A percentile compares a stretch with the other conserved stretches of the same genome.
Evolutionary conservation across 2,329 filamentous ascomycete species (phyloP).

Genomic region (Neonectria magnoliae): DNA sequence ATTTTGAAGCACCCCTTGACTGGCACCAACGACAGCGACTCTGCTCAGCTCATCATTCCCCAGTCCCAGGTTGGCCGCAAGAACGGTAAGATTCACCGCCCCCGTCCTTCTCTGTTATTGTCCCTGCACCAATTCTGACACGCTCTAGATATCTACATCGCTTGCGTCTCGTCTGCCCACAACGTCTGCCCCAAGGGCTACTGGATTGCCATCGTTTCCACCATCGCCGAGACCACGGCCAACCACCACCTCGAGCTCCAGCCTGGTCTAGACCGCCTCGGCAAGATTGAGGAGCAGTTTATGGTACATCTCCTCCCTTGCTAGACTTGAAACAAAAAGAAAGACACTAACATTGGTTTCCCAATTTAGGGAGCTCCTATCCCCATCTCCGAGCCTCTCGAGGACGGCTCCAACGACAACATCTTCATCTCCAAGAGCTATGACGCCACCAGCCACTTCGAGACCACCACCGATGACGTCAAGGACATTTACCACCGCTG

Average conservation of each 20-base stretch:
- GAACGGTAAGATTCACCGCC: constrained; percentile 73
- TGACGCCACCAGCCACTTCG: constrained; percentile 97
- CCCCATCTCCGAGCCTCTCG: constrained; percentile 90
- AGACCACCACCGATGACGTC: constrained; percentile 91
- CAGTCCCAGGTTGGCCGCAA: constrained; percentile 97
- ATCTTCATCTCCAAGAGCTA: constrained; percentile 99
- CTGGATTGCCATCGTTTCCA: constrained; percentile 98
- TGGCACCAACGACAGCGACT: constrained; percentile 89
- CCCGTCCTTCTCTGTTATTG: neutral
- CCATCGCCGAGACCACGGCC: constrained; percentile 88
- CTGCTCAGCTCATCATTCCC: constrained; percentile 94
- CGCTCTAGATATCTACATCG: constrained; percentile 87
- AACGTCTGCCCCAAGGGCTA: constrained; percentile 99
- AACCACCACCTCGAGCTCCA: constrained; percentile 98
- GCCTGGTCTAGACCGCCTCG: constrained; percentile 90
- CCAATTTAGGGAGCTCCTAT: constrained; percentile 75
- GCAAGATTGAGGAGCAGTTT: constrained; percentile 96
- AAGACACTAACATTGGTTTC: constrained; percentile 2
- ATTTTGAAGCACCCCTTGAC: constrained; percentile 95
- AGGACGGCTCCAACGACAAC: constrained; percentile 84
- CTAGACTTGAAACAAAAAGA: neutral
- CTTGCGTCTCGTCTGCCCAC: constrained; percentile 93
- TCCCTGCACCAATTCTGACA: constrained; percentile 18
- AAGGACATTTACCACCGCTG: constrained; percentile 90
- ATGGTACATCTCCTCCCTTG: constrained; percentile 67